Conservation (phyloP, 495 filamentous ascomycete genomes). For the Niebla homalea region DNA sequence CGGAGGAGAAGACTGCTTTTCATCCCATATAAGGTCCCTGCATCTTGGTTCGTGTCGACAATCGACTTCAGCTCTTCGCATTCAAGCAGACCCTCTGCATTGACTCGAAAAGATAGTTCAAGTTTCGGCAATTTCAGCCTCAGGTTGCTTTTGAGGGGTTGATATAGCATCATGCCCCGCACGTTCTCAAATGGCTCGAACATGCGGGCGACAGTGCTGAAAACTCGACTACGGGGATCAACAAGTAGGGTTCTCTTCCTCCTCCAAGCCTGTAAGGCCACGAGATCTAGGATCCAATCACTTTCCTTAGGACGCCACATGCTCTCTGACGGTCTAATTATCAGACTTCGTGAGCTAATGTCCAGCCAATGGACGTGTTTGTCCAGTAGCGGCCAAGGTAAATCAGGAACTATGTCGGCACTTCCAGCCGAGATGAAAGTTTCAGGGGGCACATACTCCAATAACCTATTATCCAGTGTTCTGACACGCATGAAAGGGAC, state of each 20-base stretch:
- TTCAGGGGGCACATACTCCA: slow-evolving; percentile 4
- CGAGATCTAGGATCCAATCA: slow-evolving; percentile 5
- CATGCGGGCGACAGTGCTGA: not conserved
- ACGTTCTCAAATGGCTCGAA: slow-evolving; percentile 7
- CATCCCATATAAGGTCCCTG: slow-evolving; percentile 42
- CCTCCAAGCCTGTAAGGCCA: not conserved
- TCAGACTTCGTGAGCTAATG: slow-evolving; percentile 27
- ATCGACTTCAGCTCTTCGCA: slow-evolving; percentile 43
- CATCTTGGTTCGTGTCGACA: slow-evolving; percentile 36
- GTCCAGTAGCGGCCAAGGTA: slow-evolving; percentile 34
- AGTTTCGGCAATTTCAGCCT: slow-evolving; percentile 4
- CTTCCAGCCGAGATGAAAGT: not conserved
- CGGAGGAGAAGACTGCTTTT: slow-evolving; percentile 38
- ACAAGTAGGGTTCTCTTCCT: not conserved
- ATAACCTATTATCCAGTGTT: not conserved
- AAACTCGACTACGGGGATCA: slow-evolving; percentile 5
- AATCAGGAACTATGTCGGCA: slow-evolving; percentile 3
- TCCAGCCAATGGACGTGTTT: slow-evolving; percentile 48
- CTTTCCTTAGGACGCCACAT: slow-evolving; percentile 21
- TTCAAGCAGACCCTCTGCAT: slow-evolving; percentile 18
- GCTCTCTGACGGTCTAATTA: slow-evolving; percentile 35
- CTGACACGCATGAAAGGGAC: slow-evolving; percentile 28
- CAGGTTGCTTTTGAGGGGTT: slow-evolving; percentile 1
- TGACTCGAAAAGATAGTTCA: slow-evolving; percentile 6
- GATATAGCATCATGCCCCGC: slow-evolving; percentile 1